Conservation (phyloP, 805 yeast species). For the Peterozyma xylosa region DNA sequence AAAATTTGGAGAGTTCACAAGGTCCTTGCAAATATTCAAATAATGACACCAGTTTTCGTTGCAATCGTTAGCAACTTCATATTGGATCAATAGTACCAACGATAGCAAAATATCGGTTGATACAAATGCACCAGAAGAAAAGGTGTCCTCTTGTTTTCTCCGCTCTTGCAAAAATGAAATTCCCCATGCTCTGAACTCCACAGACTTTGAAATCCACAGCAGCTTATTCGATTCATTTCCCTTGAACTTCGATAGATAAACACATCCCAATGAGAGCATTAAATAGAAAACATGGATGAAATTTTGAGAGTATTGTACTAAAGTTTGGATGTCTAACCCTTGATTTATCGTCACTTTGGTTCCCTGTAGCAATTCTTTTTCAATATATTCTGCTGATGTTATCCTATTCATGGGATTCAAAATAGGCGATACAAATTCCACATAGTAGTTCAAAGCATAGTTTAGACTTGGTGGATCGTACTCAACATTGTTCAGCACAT, state of each 20-base stretch:
- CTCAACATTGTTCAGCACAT: not conserved
- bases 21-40: constrained; percentile 1
- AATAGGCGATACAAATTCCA: constrained; percentile 7
- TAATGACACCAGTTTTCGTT: constrained; percentile 7
- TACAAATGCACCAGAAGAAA: not conserved
- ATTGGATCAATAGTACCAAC: constrained; percentile 5
- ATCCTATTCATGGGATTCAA: constrained; percentile 4
- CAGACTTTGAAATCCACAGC: constrained; percentile 1
- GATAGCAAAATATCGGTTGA: constrained; percentile 5
- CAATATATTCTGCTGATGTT: not conserved
- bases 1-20: constrained; percentile 10
- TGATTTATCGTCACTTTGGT: constrained; percentile 2
- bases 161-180: not conserved
- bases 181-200: constrained; percentile 2
- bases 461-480: constrained; percentile 3
- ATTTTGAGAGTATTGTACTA: constrained; percentile 7
- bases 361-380: constrained; percentile 6
- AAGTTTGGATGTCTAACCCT: constrained; percentile 3
- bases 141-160: not conserved
- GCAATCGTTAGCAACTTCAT: constrained; percentile 9
- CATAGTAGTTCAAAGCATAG: constrained; percentile 6
- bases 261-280: constrained; percentile 7
- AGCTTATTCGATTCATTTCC: not conserved
- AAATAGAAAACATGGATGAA: constrained; percentile 7
- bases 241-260: constrained; percentile 5